Conservation (phyloP, 257 asterid species). For the Solanum habrochaites region DNA sequence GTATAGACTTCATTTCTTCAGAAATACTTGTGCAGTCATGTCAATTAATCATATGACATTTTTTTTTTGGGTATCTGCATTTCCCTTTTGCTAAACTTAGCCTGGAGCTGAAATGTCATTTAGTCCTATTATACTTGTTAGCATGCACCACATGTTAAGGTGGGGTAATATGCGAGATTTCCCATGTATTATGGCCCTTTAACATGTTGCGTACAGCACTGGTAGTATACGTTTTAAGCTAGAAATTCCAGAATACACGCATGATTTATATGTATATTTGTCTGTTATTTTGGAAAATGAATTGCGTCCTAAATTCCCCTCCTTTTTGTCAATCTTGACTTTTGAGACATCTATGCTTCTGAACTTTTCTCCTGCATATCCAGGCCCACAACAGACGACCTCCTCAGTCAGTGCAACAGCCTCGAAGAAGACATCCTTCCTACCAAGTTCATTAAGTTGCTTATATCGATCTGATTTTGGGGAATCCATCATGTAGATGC, state of each 20-base stretch:
- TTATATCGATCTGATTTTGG: neutral
- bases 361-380: conserved; percentile 10
- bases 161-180: neutral
- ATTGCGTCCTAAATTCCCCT: neutral
- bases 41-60: neutral
- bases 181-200: neutral
- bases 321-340: neutral
- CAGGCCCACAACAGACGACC: conserved; percentile 77
- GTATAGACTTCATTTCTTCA: conserved; percentile 30
- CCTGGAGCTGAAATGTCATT: neutral
- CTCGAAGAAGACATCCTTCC: conserved; percentile 35
- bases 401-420: conserved; percentile 61
- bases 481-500: neutral
- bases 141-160: neutral
- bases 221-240: neutral
- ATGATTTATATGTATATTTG: neutral
- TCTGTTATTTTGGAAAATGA: neutral
- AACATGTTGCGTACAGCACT: neutral
- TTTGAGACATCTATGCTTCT: neutral
- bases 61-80: neutral
- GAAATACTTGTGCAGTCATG: neutral
- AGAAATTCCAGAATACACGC: neutral
- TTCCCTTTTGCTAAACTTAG: neutral
- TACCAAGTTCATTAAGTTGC: conserved; percentile 29
- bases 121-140: neutral